Conservation (phyloP, 768 basidiomycete species). For the Tylopilus felleus region DNA sequence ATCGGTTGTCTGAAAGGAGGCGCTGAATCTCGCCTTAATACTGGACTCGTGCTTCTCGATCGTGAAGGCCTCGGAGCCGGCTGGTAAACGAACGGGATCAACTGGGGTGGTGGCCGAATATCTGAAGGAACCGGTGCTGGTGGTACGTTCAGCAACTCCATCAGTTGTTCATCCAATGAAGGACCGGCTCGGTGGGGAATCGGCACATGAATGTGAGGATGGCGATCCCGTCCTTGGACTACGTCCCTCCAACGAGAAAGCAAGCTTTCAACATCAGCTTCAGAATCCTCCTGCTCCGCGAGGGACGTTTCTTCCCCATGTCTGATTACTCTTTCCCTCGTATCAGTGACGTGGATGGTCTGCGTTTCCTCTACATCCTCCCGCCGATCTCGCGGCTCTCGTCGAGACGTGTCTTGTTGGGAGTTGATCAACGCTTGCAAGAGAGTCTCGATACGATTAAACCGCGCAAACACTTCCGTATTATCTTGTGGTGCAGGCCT, state of each 20-base stretch:
- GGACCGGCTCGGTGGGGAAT: slow-evolving; percentile 41
- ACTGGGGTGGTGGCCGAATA: slow-evolving; percentile 47
- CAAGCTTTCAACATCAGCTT: slow-evolving; percentile 25
- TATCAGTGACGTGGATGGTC: slow-evolving; percentile 15
- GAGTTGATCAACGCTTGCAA: slow-evolving; percentile 13
- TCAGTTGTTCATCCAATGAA: slow-evolving; percentile 57
- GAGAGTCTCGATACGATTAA: slow-evolving; percentile 25
- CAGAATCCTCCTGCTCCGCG: slow-evolving; percentile 30
- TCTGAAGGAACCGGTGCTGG: slow-evolving; percentile 37
- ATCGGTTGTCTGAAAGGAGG: slow-evolving; percentile 28
- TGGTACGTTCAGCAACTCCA: slow-evolving; percentile 54
- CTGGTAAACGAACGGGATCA: slow-evolving; percentile 54
- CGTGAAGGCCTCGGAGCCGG: slow-evolving; percentile 40
- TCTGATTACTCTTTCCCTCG: slow-evolving; percentile 14
- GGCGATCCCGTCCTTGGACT: slow-evolving; percentile 24
- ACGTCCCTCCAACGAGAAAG: slow-evolving; percentile 28
- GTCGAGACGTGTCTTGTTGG: slow-evolving; percentile 3
- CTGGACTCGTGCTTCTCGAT: slow-evolving; percentile 42
- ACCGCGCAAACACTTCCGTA: slow-evolving; percentile 36
- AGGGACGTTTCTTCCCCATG: slow-evolving; percentile 22
- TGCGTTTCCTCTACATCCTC: slow-evolving; percentile 13
- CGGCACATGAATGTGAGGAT: slow-evolving; percentile 42
- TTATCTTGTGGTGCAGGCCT: slow-evolving; percentile 40
- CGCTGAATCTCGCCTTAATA: slow-evolving; percentile 20
- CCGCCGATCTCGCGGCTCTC: not conserved